phyloP scores from a whole-genome alignment of 768 basidiomycete species.

The Tulasnella sp. region DNA sequence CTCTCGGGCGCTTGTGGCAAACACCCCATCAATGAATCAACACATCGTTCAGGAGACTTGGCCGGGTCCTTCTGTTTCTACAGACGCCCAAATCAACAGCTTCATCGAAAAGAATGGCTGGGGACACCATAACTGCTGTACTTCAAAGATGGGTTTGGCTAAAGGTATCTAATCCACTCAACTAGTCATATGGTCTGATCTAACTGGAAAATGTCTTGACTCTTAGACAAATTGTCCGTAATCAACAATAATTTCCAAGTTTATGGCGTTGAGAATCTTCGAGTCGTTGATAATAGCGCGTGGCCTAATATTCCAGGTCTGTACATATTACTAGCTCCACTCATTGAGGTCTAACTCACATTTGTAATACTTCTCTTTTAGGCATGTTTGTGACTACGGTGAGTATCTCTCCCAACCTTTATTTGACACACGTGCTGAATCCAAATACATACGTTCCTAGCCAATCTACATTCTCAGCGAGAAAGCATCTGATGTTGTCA shows the following conservation, averaged over 20 bases:
- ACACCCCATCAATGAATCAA: conserved; percentile 2
- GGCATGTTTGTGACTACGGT: conserved; percentile 10
- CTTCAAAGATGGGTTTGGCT: conserved; percentile 6
- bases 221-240: conserved; percentile 12
- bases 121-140: conserved; percentile 9
- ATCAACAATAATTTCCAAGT: conserved; percentile 15
- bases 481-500: conserved; percentile 16
- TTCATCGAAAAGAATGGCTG: not conserved
- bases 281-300: conserved; percentile 13
- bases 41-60: not conserved
- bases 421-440: too few relatives aligned
- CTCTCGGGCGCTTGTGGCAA: conserved; percentile 1
- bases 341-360: too few relatives aligned
- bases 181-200: too few relatives aligned
- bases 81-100: not conserved
- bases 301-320: conserved; percentile 13
- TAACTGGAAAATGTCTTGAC: too few relatives aligned
- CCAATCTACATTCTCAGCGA: conserved; percentile 16
- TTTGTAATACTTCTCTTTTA: not conserved
- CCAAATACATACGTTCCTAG: too few relatives aligned
- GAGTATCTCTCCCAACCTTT: too few relatives aligned
- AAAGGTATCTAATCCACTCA: too few relatives aligned
- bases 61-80: not conserved
- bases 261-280: conserved; percentile 10
- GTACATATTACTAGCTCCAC: too few relatives aligned